phyloP scores from a whole-genome alignment of 1,284 basidiomycete species.

The Agaricales sp. region DNA sequence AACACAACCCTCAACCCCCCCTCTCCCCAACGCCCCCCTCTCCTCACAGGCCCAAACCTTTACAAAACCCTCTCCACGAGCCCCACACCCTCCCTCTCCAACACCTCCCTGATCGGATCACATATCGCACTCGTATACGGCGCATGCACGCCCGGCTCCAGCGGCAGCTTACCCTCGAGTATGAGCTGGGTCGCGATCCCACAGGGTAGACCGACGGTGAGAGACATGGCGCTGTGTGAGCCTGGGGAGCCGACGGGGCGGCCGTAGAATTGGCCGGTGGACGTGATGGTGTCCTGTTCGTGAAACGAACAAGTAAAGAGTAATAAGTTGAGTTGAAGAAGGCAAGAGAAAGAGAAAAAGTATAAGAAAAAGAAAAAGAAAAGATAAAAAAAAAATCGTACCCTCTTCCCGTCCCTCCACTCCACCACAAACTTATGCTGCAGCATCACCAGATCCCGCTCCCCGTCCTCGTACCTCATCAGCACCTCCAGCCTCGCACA shows the following conservation, averaged over 20 bases:
- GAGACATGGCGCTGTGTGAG: constrained; percentile 64
- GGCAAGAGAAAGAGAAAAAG: not conserved
- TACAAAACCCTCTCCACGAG: constrained; percentile 42
- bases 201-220: constrained; percentile 65
- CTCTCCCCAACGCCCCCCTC: no score
- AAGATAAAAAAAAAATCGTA: constrained; percentile 15
- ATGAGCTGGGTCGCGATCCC: constrained; percentile 63
- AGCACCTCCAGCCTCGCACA: constrained; percentile 63
- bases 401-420: constrained; percentile 46
- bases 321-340: not conserved
- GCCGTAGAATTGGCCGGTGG: constrained; percentile 66
- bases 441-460: constrained; percentile 71
- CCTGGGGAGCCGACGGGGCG: constrained; percentile 45
- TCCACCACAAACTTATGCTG: constrained; percentile 71
- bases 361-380: constrained; percentile 10
- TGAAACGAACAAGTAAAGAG: not conserved
- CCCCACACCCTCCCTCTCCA: constrained; percentile 55
- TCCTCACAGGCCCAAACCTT: no score
- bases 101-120: constrained; percentile 43
- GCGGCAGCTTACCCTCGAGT: constrained; percentile 37
- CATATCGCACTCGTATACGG: constrained; percentile 62
- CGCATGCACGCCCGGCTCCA: constrained; percentile 49
- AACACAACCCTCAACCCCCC: no score
- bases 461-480: constrained; percentile 62
- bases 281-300: constrained; percentile 60